These are phyloP conservation scores for Carnegiea gigantea DNA, from an alignment of 179 eudicot species.

Conservation along the genomic window DNA sequence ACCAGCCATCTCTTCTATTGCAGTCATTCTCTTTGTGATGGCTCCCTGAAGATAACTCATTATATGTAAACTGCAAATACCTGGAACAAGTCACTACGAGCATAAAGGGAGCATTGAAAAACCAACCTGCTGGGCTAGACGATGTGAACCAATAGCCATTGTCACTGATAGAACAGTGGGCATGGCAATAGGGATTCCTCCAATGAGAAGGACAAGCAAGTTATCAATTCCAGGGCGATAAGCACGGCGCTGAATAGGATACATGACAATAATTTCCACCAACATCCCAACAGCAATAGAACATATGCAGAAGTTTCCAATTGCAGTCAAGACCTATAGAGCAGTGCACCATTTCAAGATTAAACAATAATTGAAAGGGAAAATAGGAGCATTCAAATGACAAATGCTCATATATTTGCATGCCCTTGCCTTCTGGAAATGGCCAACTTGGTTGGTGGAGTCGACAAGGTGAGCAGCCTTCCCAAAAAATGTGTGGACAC, in stretches of 20 bases:
- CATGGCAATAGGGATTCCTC: conserved; percentile 97
- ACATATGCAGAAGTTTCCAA: conserved; percentile 90
- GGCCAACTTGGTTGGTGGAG: conserved; percentile 85
- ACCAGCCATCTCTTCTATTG: conserved; percentile 96
- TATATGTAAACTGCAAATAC: conserved; percentile 5
- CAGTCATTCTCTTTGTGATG: conserved; percentile 93
- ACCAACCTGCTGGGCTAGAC: conserved; percentile 80
- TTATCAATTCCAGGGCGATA: conserved; percentile 95
- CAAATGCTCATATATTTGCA: conserved; percentile 7
- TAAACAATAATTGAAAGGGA: neutral
- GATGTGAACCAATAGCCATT: conserved; percentile 93
- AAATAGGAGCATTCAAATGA: no score
- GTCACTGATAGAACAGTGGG: conserved; percentile 95
- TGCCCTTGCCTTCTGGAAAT: conserved; percentile 71
- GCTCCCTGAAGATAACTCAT: conserved; percentile 59
- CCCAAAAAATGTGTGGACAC: conserved; percentile 89
- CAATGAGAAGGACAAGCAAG: conserved; percentile 87
- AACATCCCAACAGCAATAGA: conserved; percentile 89
- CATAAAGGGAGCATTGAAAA: conserved; percentile 17
- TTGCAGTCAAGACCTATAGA: conserved; percentile 78
- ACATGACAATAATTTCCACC: conserved; percentile 82
- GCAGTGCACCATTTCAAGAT: conserved; percentile 7
- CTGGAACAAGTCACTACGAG: neutral
- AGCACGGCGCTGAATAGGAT: conserved; percentile 73
- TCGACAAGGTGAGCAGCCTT: conserved; percentile 96